Evolutionary conservation across 257 asterid genomes (phyloP).

Genomic region (Anisodus acutangulus): DNA sequence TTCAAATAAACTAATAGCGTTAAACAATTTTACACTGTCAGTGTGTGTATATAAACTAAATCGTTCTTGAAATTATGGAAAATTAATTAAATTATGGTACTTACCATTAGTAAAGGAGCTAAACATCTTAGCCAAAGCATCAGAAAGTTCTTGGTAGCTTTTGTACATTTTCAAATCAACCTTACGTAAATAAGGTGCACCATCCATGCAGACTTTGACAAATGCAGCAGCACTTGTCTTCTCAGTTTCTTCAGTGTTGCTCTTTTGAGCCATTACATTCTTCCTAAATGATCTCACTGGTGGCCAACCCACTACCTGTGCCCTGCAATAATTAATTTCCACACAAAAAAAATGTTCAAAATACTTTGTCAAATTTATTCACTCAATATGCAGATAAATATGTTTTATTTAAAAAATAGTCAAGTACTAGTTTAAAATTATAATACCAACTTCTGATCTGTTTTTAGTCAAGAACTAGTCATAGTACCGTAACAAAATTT

Average conservation of each 20-base stretch:
- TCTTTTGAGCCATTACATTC: slow-evolving; percentile 55
- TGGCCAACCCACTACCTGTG: slow-evolving; percentile 65
- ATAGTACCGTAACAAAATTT: not conserved
- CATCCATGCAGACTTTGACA: slow-evolving; percentile 61
- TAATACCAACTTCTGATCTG: not conserved
- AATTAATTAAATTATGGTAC: not conserved
- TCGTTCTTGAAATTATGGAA: not conserved
- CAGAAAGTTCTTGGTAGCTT: slow-evolving; percentile 54
- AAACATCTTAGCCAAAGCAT: slow-evolving; percentile 60
- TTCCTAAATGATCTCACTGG: slow-evolving; percentile 56
- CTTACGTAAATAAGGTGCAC: slow-evolving; percentile 63
- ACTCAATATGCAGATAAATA: too few relatives aligned
- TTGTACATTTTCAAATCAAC: slow-evolving; percentile 55
- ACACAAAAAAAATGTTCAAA: not conserved
- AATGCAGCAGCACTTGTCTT: slow-evolving; percentile 42
- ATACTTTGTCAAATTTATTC: not conserved
- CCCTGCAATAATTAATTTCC: slow-evolving; percentile 33
- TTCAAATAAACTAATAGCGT: not conserved
- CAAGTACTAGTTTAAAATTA: too few relatives aligned
- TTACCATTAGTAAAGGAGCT: slow-evolving; percentile 57
- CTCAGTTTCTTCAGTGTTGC: slow-evolving; percentile 44
- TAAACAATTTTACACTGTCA: not conserved
- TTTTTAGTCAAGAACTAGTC: not conserved
- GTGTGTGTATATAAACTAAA: not conserved
- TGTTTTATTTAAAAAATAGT: too few relatives aligned